Conservation (phyloP, 1,284 basidiomycete genomes). For the Chalciporus sp. region DNA sequence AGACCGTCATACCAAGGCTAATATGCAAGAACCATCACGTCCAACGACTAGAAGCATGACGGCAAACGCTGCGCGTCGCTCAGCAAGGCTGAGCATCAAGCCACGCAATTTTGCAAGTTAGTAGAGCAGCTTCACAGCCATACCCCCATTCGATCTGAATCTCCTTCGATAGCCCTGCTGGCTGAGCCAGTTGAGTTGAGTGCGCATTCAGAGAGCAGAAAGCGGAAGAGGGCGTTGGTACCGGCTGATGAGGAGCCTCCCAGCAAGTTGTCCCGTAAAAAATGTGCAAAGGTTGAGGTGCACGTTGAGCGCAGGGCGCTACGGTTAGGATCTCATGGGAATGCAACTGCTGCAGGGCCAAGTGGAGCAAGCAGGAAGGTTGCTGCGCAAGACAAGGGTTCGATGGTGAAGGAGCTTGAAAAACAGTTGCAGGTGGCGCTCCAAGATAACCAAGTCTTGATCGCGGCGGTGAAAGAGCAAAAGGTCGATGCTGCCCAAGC, state of each 20-base stretch:
- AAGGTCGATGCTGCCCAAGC: conserved; percentile 36
- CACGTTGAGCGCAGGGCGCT: conserved; percentile 1
- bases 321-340: conserved; percentile 2
- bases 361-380: neutral
- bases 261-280: conserved; percentile 9
- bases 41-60: conserved; percentile 29
- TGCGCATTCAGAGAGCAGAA: conserved; percentile 3
- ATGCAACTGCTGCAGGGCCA: neutral
- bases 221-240: conserved; percentile 6
- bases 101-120: conserved; percentile 8
- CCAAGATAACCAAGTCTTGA: conserved; percentile 43
- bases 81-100: conserved; percentile 21
- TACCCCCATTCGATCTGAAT: neutral
- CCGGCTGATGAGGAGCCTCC: neutral
- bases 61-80: conserved; percentile 20
- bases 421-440: conserved; percentile 39
- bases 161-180: conserved; percentile 11
- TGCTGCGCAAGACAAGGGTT: conserved; percentile 1
- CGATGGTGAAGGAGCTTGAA: conserved; percentile 33
- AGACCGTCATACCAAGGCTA: conserved; percentile 17
- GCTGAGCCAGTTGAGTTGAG: neutral
- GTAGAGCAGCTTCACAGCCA: conserved; percentile 3
- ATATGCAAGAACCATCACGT: conserved; percentile 14
- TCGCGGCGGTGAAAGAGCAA: conserved; percentile 40
- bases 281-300: conserved; percentile 16